Base-by-base conservation (phyloP, 169 alveolate genomes). In the Plasmodium relictum region DNA sequence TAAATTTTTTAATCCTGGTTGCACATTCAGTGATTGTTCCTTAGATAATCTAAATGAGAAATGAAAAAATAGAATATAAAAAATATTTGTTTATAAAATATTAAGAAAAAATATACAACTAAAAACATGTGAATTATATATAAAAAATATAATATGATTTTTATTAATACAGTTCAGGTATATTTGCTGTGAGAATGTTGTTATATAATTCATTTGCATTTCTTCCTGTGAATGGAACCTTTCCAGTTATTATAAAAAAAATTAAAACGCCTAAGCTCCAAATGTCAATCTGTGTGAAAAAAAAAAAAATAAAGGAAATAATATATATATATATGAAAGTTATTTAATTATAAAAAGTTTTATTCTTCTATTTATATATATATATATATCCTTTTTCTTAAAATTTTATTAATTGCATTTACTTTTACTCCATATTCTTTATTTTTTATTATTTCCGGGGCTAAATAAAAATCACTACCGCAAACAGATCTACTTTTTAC, bases 391-490 rank as follows among this genome's bases (percentile, higher is more conserved):
- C n/a, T 1, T 44, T 3, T 44, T 45, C 6, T 56, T 45, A 42
- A 16, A 16, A 56, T 14, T 22, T n/a, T n/a, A n/a, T 3, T 4
- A 66, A 12, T 5, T 26, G 12, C 6, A 20, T 70, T n/a, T 74
- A 74, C 88, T 56, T 74, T 74, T 74, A 74, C 62, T 68, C 88
- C 88, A 74, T 95, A 95, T 37, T 95, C 97, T 73, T 94, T 96
- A 24, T 97, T 97, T 74, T 94, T 93, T 52, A 95, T 80, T 48
- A 95, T 94, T 89, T 95, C 97, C 4, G 97, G 97, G 3, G 97
- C 97, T 26, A 95, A 78, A 69, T 95, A 95, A 37, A 96, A 96
- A 66, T 94, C 95, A 78, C 97, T 95, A 10, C 97, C 97, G 20
- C 95, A 96, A 22, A 95, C 91, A 41, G 97, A 89, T 48, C 96